Evolutionary conservation across 306 rosid genomes (phyloP).

Genomic region (Citrullus colocynthis): DNA sequence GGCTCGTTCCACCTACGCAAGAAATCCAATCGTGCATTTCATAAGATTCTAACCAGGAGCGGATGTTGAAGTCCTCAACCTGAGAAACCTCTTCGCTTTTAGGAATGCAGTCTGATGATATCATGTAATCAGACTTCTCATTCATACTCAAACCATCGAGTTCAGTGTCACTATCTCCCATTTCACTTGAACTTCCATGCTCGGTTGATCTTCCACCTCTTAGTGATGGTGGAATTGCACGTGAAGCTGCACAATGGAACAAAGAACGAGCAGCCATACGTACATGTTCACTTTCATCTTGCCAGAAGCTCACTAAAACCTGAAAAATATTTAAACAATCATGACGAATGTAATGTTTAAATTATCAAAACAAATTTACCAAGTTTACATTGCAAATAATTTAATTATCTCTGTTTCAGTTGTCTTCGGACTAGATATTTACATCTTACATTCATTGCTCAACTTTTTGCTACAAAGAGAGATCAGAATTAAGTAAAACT

Average conservation of each 20-base stretch:
- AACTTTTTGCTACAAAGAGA: background rate
- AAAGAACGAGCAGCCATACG: constrained; percentile 97
- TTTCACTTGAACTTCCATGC: constrained; percentile 16
- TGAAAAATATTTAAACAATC: constrained; percentile 21
- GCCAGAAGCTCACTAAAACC: constrained; percentile 99
- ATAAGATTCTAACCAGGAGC: constrained; percentile 79
- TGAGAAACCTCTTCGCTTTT: constrained; percentile 23
- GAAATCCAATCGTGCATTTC: constrained; percentile 99
- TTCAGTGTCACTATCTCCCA: constrained; percentile 26
- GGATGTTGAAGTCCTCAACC: constrained; percentile 47
- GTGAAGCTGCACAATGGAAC: constrained; percentile 94
- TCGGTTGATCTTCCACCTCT: constrained; percentile 34
- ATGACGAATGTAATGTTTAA: background rate
- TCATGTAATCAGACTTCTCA: constrained; percentile 21
- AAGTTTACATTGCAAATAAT: background rate
- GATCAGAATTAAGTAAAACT: background rate
- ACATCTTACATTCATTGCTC: background rate
- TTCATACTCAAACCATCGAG: constrained; percentile 18
- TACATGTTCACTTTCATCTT: constrained; percentile 85
- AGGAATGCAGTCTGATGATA: constrained; percentile 5
- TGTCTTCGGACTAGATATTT: background rate
- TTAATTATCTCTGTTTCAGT: background rate
- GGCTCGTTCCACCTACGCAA: constrained; percentile 94
- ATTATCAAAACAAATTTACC: background rate
- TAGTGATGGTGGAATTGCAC: constrained; percentile 67